Conservation (phyloP, 1,284 basidiomycete genomes). For the Apiotrichum gracile region DNA sequence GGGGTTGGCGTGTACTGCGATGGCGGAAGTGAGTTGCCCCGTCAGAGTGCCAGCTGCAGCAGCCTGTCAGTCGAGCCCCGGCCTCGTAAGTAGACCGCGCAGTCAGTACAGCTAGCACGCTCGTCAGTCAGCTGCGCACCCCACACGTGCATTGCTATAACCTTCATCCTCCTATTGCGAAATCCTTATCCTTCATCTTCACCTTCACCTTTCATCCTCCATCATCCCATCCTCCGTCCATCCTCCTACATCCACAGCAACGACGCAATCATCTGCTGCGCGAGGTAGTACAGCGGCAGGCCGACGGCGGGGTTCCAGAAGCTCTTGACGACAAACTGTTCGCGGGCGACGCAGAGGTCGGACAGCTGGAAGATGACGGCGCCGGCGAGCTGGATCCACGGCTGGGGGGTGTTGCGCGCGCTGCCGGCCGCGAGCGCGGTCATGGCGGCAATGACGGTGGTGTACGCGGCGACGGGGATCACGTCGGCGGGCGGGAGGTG, state of each 20-base stretch:
- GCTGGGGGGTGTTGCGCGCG: slow-evolving; percentile 1
- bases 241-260: slow-evolving; percentile 7
- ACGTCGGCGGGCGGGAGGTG: slow-evolving; percentile 3
- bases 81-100: too few species aligned
- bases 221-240: too few species aligned
- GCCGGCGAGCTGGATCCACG: slow-evolving; percentile 10
- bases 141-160: too few species aligned
- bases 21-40: too few species aligned
- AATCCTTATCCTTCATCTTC: too few species aligned
- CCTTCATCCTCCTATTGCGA: too few species aligned
- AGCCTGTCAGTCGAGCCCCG: too few species aligned
- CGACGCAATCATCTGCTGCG: slow-evolving; percentile 10
- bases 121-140: too few species aligned
- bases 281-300: slow-evolving; percentile 14
- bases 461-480: slow-evolving; percentile 12
- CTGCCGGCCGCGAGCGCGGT: slow-evolving; percentile 4
- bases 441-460: slow-evolving; percentile 8
- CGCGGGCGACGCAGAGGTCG: slow-evolving; percentile 14
- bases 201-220: too few species aligned
- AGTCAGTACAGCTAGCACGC: too few species aligned
- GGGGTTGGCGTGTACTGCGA: too few species aligned
- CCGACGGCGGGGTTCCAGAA: slow-evolving; percentile 6
- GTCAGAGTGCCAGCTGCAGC: too few species aligned
- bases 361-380: slow-evolving; percentile 14
- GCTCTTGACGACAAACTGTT: slow-evolving; percentile 12